Conservation (phyloP, 768 basidiomycete genomes). For the Clathrus columnatus region DNA sequence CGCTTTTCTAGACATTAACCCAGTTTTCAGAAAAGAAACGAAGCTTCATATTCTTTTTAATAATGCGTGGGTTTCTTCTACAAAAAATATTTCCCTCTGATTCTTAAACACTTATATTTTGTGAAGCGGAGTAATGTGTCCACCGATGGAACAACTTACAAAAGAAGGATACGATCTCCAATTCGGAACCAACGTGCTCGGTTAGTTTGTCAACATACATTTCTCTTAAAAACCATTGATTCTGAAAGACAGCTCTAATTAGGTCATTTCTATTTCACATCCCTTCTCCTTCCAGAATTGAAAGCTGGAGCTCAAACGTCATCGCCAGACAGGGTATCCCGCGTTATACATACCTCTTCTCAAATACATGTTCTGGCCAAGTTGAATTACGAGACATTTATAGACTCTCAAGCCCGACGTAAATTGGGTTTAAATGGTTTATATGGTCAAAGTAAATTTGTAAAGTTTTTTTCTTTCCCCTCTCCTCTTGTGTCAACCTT, state of each 20-base stretch:
- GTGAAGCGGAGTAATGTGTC: neutral
- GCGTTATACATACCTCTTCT: neutral
- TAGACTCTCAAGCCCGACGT: constrained; percentile 4
- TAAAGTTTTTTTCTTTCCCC: constrained; percentile 23
- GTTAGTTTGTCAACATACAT: neutral
- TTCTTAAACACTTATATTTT: too few relatives aligned
- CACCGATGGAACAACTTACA: neutral
- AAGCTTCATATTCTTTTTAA: neutral
- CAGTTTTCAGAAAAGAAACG: neutral
- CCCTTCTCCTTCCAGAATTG: neutral
- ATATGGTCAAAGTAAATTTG: constrained; percentile 38
- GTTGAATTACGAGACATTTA: neutral
- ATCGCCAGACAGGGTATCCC: neutral
- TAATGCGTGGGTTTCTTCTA: too few relatives aligned
- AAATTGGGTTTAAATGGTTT: constrained; percentile 15
- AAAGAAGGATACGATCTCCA: neutral
- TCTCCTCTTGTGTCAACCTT: neutral
- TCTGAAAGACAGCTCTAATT: neutral
- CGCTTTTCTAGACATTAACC: too few relatives aligned
- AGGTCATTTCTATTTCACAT: neutral
- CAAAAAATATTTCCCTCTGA: too few relatives aligned
- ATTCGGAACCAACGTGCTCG: neutral
- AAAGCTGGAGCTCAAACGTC: neutral
- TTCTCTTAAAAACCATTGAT: neutral
- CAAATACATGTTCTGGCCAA: neutral